Evolutionary conservation across 306 rosid species (phyloP), one percentile per base, ranked within the genome.

Genomic region (Delonix regia): DNA sequence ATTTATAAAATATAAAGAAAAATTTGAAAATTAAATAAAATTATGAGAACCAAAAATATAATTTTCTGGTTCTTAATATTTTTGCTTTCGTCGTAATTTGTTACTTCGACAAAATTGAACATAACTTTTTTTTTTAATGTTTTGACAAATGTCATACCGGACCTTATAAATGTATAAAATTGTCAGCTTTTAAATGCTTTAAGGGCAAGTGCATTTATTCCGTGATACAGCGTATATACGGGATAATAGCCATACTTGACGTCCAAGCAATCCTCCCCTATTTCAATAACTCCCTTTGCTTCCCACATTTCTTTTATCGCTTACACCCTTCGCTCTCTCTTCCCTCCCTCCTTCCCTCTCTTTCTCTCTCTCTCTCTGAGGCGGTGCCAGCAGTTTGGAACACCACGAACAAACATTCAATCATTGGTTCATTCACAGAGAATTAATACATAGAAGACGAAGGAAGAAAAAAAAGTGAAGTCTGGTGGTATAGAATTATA

Each of bases 251-350:
- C 87, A 83, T 83, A 90, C 97, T 83, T 93, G 83, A 19, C 68
- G 77, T 68, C 73, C 91, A 93, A 89, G 97, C 84, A 89, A 86
- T 78, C 84, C 45, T 72, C 57, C 62, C 18, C 88, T 81, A 86
- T 87, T 81, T 84, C 66, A 80, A 72, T 64, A 81, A 48, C 65
- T 78, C 38, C 55, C 27, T 80, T 68, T 53, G 22, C 21, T 74
- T 28, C 59, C 12, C 19, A 25, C 51, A 38, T 48, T 82, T 77
- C 45, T 62, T 83, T 81, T 70, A 9, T 77, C 18, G 21, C n/a
- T 74, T 75, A 65, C 25, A n/a, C 53, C 81, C 76, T 73, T 47
- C 18, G 24, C 76, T 9, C 3, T 63, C 69, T 63, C 45, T 28
- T 60, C 61, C 55, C 74, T 30, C 74, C 16, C 44, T 73, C 56